phyloP scores from a whole-genome alignment of 2,329 filamentous ascomycete genomes.

The Stylonectria norvegica region DNA sequence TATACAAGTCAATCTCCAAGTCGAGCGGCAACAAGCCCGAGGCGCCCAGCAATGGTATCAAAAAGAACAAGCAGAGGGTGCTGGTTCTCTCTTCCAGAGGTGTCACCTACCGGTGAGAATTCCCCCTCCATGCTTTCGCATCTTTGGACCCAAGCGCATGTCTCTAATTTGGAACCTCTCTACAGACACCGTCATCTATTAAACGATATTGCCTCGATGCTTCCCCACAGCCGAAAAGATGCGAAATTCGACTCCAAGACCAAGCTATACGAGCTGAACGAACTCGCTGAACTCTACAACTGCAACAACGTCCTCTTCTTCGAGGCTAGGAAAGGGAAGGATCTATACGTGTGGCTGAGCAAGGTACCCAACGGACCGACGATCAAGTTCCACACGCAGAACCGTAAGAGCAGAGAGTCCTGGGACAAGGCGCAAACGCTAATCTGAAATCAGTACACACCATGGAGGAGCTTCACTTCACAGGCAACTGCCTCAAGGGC shows the following conservation, averaged over 20 bases:
- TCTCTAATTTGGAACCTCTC: slow-evolving; percentile 11
- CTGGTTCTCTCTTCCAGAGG: slow-evolving; percentile 90
- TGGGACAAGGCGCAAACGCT: slow-evolving; percentile 11
- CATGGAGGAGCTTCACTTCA: slow-evolving; percentile 95
- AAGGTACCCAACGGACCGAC: slow-evolving; percentile 73
- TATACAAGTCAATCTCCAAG: slow-evolving; percentile 73
- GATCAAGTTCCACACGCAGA: slow-evolving; percentile 71
- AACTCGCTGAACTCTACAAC: slow-evolving; percentile 73
- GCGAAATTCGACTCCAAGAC: slow-evolving; percentile 97
- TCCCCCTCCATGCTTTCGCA: background rate
- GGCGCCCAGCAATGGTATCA: slow-evolving; percentile 45
- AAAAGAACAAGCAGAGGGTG: slow-evolving; percentile 71
- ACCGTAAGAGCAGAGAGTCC: slow-evolving; percentile 45
- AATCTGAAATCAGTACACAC: slow-evolving; percentile 67
- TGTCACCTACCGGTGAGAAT: slow-evolving; percentile 73
- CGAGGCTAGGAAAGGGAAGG: slow-evolving; percentile 89
- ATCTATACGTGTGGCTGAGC: slow-evolving; percentile 90
- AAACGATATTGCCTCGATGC: slow-evolving; percentile 80
- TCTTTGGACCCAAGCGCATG: slow-evolving; percentile 13
- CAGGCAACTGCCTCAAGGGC: slow-evolving; percentile 93
- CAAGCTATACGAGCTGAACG: slow-evolving; percentile 78
- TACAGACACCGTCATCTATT: slow-evolving; percentile 86
- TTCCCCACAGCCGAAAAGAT: slow-evolving; percentile 91
- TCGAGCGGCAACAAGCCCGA: slow-evolving; percentile 48
- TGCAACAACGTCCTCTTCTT: slow-evolving; percentile 96